A percentile compares a stretch with the other conserved stretches of the same genome.
Evolutionary conservation across 2,329 filamentous ascomycete species (phyloP).

Genomic region (Elsinoe arachidis): DNA sequence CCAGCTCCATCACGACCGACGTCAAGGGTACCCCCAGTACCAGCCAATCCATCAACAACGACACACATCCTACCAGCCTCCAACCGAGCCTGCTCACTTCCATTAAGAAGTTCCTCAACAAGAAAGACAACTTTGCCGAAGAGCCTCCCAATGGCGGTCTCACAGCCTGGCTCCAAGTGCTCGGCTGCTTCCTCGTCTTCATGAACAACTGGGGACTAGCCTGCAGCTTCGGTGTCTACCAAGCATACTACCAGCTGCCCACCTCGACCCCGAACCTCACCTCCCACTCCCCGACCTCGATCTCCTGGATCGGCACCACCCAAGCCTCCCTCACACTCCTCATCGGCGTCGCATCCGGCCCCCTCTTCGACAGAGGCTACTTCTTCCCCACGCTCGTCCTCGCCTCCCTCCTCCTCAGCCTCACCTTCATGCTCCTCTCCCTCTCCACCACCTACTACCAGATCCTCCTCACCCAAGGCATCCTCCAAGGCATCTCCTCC

Average conservation of each 20-base stretch:
- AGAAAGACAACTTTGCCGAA: constrained; percentile 9
- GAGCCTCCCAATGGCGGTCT: constrained; percentile 32
- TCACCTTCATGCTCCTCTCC: constrained; percentile 29
- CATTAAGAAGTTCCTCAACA: constrained; percentile 8
- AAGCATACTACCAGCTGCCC: constrained; percentile 26
- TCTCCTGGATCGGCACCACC: constrained; percentile 31
- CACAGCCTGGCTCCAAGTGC: constrained; percentile 36
- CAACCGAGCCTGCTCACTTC: neutral
- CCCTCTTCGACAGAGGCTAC: constrained; percentile 26
- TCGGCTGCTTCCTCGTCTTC: constrained; percentile 34
- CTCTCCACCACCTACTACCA: constrained; percentile 17
- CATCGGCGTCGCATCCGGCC: constrained; percentile 25
- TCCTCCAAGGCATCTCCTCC: constrained; percentile 43
- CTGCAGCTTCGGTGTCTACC: constrained; percentile 27
- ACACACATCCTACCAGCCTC: neutral
- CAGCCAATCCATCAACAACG: neutral
- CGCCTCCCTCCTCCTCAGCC: constrained; percentile 36
- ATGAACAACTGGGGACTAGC: constrained; percentile 27
- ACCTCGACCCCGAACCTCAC: constrained; percentile 16
- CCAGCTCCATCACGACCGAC: neutral
- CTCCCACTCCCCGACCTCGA: constrained; percentile 19
- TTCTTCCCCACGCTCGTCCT: constrained; percentile 24
- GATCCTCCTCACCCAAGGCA: constrained; percentile 16
- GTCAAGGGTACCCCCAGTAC: neutral
- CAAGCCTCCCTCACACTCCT: constrained; percentile 30